phyloP scores from a whole-genome alignment of 108 stramenopile species.

The Nitzschia palea region DNA sequence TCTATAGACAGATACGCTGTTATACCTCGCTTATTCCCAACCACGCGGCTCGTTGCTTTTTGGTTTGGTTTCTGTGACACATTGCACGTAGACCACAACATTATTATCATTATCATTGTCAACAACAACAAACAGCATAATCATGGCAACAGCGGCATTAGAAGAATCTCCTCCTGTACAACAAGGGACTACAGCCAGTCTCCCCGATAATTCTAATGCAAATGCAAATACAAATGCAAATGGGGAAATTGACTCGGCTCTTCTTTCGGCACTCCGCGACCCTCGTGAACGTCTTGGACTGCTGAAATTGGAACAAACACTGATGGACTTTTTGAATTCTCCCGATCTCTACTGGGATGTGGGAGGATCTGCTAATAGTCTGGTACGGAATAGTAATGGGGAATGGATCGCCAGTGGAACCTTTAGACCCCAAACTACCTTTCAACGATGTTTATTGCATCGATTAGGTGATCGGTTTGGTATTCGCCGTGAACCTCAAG shows the following conservation, averaged over 20 bases:
- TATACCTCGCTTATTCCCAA: too few species aligned
- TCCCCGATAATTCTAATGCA: too few species aligned
- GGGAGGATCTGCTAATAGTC: constrained; percentile 65
- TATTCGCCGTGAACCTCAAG: constrained; percentile 62
- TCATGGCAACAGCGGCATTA: too few species aligned
- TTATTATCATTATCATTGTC: too few species aligned
- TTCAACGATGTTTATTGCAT: constrained; percentile 87
- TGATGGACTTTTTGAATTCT: constrained; percentile 78
- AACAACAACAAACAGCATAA: too few species aligned
- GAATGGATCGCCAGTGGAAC: constrained; percentile 1
- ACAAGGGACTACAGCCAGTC: too few species aligned
- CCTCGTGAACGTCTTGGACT: constrained; percentile 76
- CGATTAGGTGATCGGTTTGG: constrained; percentile 89
- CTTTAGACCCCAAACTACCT: constrained; percentile 60
- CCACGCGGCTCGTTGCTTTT: too few species aligned
- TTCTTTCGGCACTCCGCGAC: constrained; percentile 75
- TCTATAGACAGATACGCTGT: too few species aligned
- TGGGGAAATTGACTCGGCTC: constrained; percentile 80
- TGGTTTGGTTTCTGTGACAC: too few species aligned
- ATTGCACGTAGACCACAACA: too few species aligned
- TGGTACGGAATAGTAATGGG: constrained; percentile 4
- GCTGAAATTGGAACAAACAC: constrained; percentile 73
- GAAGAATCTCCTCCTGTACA: too few species aligned
- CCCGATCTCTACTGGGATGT: constrained; percentile 54
- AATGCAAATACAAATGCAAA: too few species aligned